Evolutionary conservation across 2,329 filamentous ascomycete genomes (phyloP), one percentile per base, ranked within the genome.

Genomic region (Ascochyta pisi): DNA sequence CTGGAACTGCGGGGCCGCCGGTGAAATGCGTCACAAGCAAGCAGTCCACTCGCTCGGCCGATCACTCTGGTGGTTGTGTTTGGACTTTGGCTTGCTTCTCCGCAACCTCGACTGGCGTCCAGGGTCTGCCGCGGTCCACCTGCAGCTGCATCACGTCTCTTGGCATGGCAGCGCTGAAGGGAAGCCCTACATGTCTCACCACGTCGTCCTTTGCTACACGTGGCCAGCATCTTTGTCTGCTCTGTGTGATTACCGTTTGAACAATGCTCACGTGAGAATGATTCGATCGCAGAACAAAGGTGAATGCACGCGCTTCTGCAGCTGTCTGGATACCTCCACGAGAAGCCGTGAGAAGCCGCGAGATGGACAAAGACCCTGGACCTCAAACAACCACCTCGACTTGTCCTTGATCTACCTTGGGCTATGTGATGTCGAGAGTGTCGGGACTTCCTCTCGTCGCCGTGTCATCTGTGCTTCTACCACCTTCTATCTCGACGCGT

Each of bases 1-100:
- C 45, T 50, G 45, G 35, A 42, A 53, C 45, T 50, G 55, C 55
- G 55, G 55, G 55, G 55, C 52, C 50, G 55, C 55, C 50, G 44
- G 46, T 54, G 37, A 46, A 53, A 54, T 54, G 46, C 55, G 45
- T 53, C 42, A 47, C 45, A 43, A 31, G 51, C 46, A 47, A 37
- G 55, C 50, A 43, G 31, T 50, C 45, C 16, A 53, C 51, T 54
- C 46, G 55, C 37, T 38, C 42, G 41, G 26, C 50, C 35, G 23
- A 24, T 26, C 45, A 48, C 19, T 19, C 19, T 19, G 19, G 19
- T 19, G 29, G 41, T 35, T 49, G 33, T 60, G 38, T 50, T 45
- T n/a, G 29, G 6, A n/a, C 41, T 27, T 4, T 23, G 27, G 24
- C 57, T 48, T 50, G 47, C 48, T 54, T 50, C 48, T 53, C 44